phyloP scores from a whole-genome alignment of 306 rosid genomes.

The Alnus glutinosa region DNA sequence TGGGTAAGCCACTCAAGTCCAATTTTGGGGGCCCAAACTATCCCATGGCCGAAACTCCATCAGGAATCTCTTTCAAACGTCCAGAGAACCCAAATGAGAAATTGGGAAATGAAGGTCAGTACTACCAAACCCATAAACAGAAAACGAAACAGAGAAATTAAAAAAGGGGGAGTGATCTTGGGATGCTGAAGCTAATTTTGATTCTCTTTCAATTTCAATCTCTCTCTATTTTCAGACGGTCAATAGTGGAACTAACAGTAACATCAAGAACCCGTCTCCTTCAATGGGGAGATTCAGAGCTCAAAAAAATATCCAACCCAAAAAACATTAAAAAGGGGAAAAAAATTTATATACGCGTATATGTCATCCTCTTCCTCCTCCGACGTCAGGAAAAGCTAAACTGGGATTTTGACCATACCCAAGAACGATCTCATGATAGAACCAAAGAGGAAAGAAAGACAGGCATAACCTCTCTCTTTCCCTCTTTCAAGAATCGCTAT shows the following conservation, averaged over 20 bases:
- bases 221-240: slow-evolving; percentile 21
- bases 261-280: slow-evolving; percentile 30
- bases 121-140: neutral
- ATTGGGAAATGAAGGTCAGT: neutral
- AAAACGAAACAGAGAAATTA: neutral
- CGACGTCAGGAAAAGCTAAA: slow-evolving; percentile 5
- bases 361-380: slow-evolving; percentile 28
- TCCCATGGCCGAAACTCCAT: too few species aligned
- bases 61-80: too few species aligned
- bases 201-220: slow-evolving; percentile 28
- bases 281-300: slow-evolving; percentile 23
- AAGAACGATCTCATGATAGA: slow-evolving; percentile 21
- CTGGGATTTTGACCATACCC: neutral
- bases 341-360: slow-evolving; percentile 31
- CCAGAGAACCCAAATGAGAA: neutral
- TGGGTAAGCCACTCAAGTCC: too few species aligned
- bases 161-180: neutral
- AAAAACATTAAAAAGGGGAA: neutral
- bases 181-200: slow-evolving; percentile 25
- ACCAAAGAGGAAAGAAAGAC: neutral
- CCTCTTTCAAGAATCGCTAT: slow-evolving; percentile 16
- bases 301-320: slow-evolving; percentile 15
- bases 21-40: too few species aligned
- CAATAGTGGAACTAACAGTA: slow-evolving; percentile 21
- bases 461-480: too few species aligned